Evolutionary conservation across 2,329 filamentous ascomycete genomes (phyloP).

Genomic region (Exophiala xenobiotica): DNA sequence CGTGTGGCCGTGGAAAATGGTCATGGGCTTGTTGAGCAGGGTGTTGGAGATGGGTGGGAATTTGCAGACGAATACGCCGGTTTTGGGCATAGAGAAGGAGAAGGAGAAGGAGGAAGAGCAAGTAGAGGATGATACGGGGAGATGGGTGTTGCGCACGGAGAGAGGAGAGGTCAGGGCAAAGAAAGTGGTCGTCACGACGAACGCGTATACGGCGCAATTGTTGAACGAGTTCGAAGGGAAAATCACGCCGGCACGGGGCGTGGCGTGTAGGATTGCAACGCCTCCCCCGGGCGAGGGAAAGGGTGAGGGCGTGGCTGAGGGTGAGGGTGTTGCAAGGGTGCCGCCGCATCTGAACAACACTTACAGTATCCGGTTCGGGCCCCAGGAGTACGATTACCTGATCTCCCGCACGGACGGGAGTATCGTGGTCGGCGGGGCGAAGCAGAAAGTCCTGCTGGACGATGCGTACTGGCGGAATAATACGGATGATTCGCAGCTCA

Average conservation of each 20-base stretch:
- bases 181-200: slow-evolving; percentile 73
- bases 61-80: slow-evolving; percentile 55
- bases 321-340: slow-evolving; percentile 22
- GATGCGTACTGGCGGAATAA: slow-evolving; percentile 45
- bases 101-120: too few relatives aligned
- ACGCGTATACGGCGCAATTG: slow-evolving; percentile 77
- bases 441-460: slow-evolving; percentile 42
- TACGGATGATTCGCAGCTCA: slow-evolving; percentile 43
- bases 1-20: slow-evolving; percentile 72
- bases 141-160: slow-evolving; percentile 68
- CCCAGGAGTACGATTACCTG: slow-evolving; percentile 67
- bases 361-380: slow-evolving; percentile 61
- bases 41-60: slow-evolving; percentile 53
- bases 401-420: slow-evolving; percentile 56
- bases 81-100: slow-evolving; percentile 34
- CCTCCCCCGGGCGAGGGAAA: slow-evolving; percentile 11
- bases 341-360: slow-evolving; percentile 45
- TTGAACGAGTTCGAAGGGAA: slow-evolving; percentile 67
- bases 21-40: slow-evolving; percentile 67
- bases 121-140: too few relatives aligned
- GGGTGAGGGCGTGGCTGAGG: not conserved
- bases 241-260: slow-evolving; percentile 72
- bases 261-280: slow-evolving; percentile 47
- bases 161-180: slow-evolving; percentile 65
- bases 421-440: slow-evolving; percentile 63